Evolutionary conservation across 208 protist species (phyloP).

Genomic region (Angomonas deanei): DNA sequence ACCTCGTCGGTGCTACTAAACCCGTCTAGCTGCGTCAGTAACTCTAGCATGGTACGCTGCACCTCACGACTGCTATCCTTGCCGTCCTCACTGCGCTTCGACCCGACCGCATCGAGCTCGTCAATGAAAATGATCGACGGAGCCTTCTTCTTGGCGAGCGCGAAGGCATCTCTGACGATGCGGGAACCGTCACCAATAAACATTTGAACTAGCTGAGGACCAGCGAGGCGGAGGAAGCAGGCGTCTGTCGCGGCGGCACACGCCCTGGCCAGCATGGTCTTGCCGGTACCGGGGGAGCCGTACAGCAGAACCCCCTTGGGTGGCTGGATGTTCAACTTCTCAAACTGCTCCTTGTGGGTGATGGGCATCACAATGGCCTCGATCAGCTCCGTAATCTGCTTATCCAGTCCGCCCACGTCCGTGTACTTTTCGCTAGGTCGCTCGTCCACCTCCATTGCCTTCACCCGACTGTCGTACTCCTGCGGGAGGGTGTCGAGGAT

Average conservation of each 20-base stretch:
- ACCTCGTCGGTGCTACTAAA: slow-evolving; percentile 96
- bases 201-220: slow-evolving; percentile 99
- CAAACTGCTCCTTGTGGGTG: slow-evolving; percentile 97
- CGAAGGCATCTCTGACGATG: slow-evolving; percentile 99
- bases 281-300: slow-evolving; percentile 97
- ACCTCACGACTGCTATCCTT: slow-evolving; percentile 97
- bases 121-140: slow-evolving; percentile 99
- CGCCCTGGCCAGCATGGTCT: slow-evolving; percentile 97
- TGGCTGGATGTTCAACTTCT: slow-evolving; percentile 98
- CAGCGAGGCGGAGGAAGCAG: slow-evolving; percentile 99
- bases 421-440: slow-evolving; percentile 99
- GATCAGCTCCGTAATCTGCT: slow-evolving; percentile 98
- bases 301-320: slow-evolving; percentile 98
- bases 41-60: slow-evolving; percentile 99
- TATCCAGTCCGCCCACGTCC: slow-evolving; percentile 99
- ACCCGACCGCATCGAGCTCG: slow-evolving; percentile 99
- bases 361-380: slow-evolving; percentile 99
- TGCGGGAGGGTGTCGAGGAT: slow-evolving; percentile 99
- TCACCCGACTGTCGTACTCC: slow-evolving; percentile 99
- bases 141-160: slow-evolving; percentile 99
- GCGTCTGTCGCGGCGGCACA: slow-evolving; percentile 98
- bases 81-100: slow-evolving; percentile 97
- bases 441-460: slow-evolving; percentile 99
- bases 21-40: slow-evolving; percentile 99
- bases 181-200: slow-evolving; percentile 98